These are phyloP conservation scores for Gremmenia infestans DNA, from an alignment of 2,329 filamentous ascomycete species.

Conservation along the genomic window DNA sequence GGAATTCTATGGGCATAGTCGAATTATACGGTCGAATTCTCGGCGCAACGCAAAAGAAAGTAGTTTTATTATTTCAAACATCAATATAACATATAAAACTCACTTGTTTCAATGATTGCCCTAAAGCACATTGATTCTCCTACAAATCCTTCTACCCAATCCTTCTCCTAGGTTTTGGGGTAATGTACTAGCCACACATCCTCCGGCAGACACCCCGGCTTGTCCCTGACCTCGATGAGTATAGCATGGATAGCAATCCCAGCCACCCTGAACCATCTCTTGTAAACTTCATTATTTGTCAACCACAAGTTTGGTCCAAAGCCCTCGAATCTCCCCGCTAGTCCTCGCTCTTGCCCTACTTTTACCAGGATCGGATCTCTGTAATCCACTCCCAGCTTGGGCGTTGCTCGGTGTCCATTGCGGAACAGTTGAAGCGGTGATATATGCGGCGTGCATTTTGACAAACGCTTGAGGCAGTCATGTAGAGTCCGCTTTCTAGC, in stretches of 20 bases:
- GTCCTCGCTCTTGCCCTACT: background rate
- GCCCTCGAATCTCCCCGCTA: constrained; percentile 2
- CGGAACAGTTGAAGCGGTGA: background rate
- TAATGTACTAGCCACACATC: background rate
- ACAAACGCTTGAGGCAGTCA: too few relatives aligned
- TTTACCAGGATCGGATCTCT: background rate
- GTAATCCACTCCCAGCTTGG: constrained; percentile 4
- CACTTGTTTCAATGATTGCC: too few relatives aligned
- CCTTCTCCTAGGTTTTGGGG: too few relatives aligned
- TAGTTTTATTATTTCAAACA: too few relatives aligned
- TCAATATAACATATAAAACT: too few relatives aligned
- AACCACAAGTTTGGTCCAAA: constrained; percentile 8
- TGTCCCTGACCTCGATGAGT: background rate
- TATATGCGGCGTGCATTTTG: background rate
- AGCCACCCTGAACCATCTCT: constrained; percentile 3
- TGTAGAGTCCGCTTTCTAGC: too few relatives aligned
- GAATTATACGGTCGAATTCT: too few relatives aligned
- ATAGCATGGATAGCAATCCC: constrained; percentile 5
- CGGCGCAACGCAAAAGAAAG: too few relatives aligned
- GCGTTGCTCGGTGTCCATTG: constrained; percentile 4
- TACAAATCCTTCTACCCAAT: too few relatives aligned
- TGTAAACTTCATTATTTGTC: constrained; percentile 3
- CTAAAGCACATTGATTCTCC: too few relatives aligned
- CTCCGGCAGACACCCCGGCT: background rate
- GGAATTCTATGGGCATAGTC: too few relatives aligned